A percentile compares a stretch with the other conserved stretches of the same genome.
Conservation (phyloP, 768 basidiomycete species). For the Lentinula aciculospora region DNA sequence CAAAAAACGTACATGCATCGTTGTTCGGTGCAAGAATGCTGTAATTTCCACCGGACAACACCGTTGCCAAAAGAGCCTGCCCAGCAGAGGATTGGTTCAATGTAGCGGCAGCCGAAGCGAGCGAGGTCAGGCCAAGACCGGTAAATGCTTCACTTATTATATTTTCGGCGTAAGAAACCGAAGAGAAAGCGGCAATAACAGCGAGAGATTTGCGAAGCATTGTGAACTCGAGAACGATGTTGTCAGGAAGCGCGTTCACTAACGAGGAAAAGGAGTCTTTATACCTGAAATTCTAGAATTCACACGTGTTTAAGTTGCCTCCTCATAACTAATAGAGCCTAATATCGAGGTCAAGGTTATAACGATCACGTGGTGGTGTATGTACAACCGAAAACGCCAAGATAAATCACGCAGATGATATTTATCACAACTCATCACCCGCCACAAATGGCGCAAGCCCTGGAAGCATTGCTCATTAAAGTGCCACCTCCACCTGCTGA, state of each 20-base stretch:
- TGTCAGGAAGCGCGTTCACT: neutral
- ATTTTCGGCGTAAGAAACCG: conserved; percentile 22
- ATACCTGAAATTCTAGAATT: neutral
- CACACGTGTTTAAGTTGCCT: neutral
- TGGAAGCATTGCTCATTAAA: too few relatives aligned
- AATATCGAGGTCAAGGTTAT: too few relatives aligned
- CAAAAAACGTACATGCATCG: conserved; percentile 39
- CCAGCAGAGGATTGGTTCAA: conserved; percentile 42
- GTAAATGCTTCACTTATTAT: conserved; percentile 32
- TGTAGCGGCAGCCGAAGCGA: conserved; percentile 31
- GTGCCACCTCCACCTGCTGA: too few relatives aligned
- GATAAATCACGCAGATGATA: too few relatives aligned
- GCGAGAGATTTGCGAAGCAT: conserved; percentile 3
- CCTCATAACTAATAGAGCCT: too few relatives aligned
- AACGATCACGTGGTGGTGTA: too few relatives aligned
- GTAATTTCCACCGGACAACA: conserved; percentile 33
- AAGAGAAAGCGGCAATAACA: conserved; percentile 16
- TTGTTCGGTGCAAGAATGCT: conserved; percentile 58
- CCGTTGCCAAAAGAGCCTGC: conserved; percentile 31
- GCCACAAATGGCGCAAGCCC: too few relatives aligned
- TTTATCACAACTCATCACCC: too few relatives aligned
- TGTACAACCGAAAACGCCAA: too few relatives aligned
- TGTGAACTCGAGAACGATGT: too few relatives aligned
- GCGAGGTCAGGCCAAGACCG: conserved; percentile 30
- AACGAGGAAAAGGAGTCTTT: neutral